These are phyloP conservation scores for Lipomyces anomalus DNA, from an alignment of 805 yeast genomes.

Conservation along the genomic window DNA sequence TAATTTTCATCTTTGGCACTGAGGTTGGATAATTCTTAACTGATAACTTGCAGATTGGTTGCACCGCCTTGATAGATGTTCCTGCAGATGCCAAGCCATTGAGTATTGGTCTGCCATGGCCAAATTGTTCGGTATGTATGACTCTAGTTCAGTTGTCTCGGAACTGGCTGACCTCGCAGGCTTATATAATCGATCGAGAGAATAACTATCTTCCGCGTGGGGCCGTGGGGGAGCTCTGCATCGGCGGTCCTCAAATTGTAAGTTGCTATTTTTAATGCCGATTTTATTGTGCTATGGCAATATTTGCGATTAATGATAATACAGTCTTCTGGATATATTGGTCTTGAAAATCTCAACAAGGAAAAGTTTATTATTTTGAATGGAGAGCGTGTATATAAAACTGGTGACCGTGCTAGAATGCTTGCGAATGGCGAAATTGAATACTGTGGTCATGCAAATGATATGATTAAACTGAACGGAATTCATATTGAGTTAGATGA, in stretches of 20 bases:
- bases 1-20: background rate
- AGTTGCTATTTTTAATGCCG: background rate
- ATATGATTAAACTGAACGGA: conserved; percentile 25
- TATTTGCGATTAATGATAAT: too few species aligned
- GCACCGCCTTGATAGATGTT: conserved; percentile 5
- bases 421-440: conserved; percentile 18
- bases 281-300: too few species aligned
- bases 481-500: conserved; percentile 24
- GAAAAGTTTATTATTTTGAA: conserved; percentile 8
- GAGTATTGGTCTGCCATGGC: conserved; percentile 9
- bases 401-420: conserved; percentile 25
- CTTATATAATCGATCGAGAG: conserved; percentile 3
- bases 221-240: conserved; percentile 18
- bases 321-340: conserved; percentile 10
- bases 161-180: conserved; percentile 1
- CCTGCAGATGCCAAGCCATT: conserved; percentile 1
- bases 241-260: conserved; percentile 11
- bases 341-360: conserved; percentile 12
- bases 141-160: background rate
- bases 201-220: conserved; percentile 11
- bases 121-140: conserved; percentile 6
- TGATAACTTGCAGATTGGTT: conserved; percentile 4
- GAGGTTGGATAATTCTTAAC: background rate
- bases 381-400: conserved; percentile 18
- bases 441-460: conserved; percentile 23